Evolutionary conservation across 2,329 filamentous ascomycete genomes (phyloP).

Genomic region (Paecilomyces fulvus): DNA sequence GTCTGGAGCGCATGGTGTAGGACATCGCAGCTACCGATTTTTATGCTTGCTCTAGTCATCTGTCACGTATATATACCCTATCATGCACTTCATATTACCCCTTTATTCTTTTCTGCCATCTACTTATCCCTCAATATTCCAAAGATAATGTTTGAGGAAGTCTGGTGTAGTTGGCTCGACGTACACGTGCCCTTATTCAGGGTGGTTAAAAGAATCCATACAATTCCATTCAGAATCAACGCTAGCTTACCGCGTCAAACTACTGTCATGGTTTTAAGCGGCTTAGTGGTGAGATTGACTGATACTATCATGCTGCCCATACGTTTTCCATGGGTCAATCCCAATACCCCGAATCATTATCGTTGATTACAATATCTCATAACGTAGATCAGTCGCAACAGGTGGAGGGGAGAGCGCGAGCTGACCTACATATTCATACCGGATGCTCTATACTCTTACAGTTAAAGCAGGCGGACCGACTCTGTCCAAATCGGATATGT

Average conservation of each 20-base stretch:
- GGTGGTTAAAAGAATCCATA: background rate
- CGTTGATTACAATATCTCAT: too few relatives aligned
- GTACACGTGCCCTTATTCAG: background rate
- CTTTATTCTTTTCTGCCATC: background rate
- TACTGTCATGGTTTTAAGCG: background rate
- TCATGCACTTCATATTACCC: background rate
- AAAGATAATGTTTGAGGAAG: background rate
- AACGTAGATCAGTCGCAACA: too few relatives aligned
- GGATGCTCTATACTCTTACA: too few relatives aligned
- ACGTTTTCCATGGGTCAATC: too few relatives aligned
- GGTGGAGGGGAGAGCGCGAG: too few relatives aligned
- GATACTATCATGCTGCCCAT: too few relatives aligned
- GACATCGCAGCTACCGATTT: background rate
- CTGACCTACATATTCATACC: too few relatives aligned
- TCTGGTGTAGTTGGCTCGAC: background rate
- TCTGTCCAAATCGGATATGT: too few relatives aligned
- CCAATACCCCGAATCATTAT: too few relatives aligned
- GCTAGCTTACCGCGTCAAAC: background rate
- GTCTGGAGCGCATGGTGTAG: constrained; percentile 13
- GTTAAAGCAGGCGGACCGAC: too few relatives aligned
- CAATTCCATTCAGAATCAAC: background rate
- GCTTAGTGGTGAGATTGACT: background rate
- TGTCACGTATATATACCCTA: background rate
- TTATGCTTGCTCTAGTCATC: background rate
- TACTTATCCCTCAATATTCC: background rate